Base-by-base conservation (phyloP, 2,329 filamentous ascomycete genomes). In the Ceratocystis albifundus region DNA sequence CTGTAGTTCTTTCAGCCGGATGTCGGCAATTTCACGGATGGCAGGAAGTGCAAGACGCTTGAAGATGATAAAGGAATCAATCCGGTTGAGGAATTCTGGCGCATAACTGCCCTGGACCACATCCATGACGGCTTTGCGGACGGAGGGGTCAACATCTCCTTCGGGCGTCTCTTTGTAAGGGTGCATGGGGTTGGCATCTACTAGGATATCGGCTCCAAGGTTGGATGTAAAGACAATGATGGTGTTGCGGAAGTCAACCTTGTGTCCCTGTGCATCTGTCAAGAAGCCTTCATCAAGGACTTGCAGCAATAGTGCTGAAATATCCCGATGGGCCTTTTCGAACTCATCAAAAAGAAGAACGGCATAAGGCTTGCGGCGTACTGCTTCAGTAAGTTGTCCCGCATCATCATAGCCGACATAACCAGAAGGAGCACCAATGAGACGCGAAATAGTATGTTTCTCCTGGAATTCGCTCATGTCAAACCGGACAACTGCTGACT, bases 381-480 rank as follows among this genome's bases (percentile, higher is more conserved):
- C 91, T 3, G 93, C 92, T 77, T 99, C 94, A 0, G 94, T 97
- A 10, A 99, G 82, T 76, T 97, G 94, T 0, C 94, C 94, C 3
- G 93, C 92, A 73, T 97, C 94, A 61, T 99, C 94, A 73, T 97
- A 97, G 8, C 94, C 94, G 30, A 97, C 89, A 73, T 97, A 97
- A 25, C 93, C 93, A 4, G 94, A 93, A 0, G 94, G 94, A 2
- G 89, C 88, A 57, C 94, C 94, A 70, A 97, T 96, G 41, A 97
- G 82, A 20, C 93, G 84, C 32, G 90, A 96, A 66, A 97, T 89
- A 2, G 94, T 97, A 74, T 97, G 93, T 75, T 96, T 96, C 74
- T 97, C 94, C 73, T 96, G 91, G 74, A 96, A 97, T 73, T 99
- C 94, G 71, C 86, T 90, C 94, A 97, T 97, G 75, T 97, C 94